A percentile compares a stretch with the other conserved stretches of the same genome.
These are phyloP conservation scores for Fraxinus sp. DNA, from an alignment of 305 asterid genomes.

Conservation along the genomic window DNA sequence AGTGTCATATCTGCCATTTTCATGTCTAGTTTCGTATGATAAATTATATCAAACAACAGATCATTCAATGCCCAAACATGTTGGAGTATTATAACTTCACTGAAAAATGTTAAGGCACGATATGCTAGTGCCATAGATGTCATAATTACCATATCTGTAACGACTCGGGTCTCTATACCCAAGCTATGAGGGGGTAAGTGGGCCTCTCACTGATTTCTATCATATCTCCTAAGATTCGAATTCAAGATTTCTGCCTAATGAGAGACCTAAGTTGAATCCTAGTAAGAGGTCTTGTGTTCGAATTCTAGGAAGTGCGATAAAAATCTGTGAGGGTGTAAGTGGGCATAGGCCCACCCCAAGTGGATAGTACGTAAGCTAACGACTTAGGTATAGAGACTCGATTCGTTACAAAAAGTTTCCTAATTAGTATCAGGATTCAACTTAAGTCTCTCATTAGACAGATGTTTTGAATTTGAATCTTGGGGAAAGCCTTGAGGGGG, in stretches of 20 bases:
- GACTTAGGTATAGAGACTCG: background rate
- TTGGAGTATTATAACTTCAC: background rate
- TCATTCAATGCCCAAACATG: background rate
- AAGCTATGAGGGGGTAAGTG: background rate
- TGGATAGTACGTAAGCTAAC: background rate
- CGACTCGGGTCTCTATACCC: background rate
- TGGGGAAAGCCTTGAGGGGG: background rate
- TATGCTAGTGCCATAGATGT: background rate
- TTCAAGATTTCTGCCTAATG: background rate
- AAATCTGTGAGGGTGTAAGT: background rate
- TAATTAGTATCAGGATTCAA: too few species aligned
- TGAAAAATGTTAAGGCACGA: background rate
- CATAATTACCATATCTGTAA: background rate
- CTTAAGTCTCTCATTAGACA: background rate
- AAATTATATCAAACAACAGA: background rate
- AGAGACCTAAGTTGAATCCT: background rate
- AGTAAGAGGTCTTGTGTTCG: too few species aligned
- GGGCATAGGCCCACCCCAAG: background rate
- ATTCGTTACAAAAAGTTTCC: background rate
- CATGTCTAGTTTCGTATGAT: background rate
- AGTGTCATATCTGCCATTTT: background rate
- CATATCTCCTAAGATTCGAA: background rate
- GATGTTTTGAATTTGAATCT: background rate
- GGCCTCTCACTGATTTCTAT: background rate
- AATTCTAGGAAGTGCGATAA: background rate